These are phyloP conservation scores for Lactarius quietus DNA, from an alignment of 768 basidiomycete species.

Conservation along the genomic window DNA sequence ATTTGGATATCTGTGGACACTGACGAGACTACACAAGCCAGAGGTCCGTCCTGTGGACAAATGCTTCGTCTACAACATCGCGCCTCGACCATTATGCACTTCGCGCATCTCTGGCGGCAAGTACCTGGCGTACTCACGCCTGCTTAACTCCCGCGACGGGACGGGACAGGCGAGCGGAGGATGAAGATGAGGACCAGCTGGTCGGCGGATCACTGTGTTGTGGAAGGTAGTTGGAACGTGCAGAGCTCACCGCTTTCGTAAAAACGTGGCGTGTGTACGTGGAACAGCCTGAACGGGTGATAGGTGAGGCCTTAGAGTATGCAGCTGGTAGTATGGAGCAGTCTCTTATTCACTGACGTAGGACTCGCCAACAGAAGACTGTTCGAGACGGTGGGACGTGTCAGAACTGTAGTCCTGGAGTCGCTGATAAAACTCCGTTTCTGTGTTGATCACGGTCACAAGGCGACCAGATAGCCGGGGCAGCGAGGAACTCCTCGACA, in stretches of 20 bases:
- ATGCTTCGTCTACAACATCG: constrained; percentile 55
- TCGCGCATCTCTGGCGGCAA: constrained; percentile 64
- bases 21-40: constrained; percentile 81
- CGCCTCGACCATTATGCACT: constrained; percentile 56
- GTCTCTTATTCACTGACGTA: too few species aligned
- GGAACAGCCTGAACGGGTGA: constrained; percentile 66
- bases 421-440: too few species aligned
- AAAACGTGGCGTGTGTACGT: constrained; percentile 82
- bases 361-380: too few species aligned
- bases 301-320: too few species aligned
- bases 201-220: constrained; percentile 83
- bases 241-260: constrained; percentile 84
- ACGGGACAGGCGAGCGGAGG: constrained; percentile 48
- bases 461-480: too few species aligned
- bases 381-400: too few species aligned
- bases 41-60: constrained; percentile 55
- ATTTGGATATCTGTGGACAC: constrained; percentile 70
- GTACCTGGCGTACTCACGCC: constrained; percentile 60
- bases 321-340: too few species aligned
- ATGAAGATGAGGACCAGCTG: constrained; percentile 68
- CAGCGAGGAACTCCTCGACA: too few species aligned
- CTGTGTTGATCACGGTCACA: too few species aligned
- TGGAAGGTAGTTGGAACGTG: too few species aligned
- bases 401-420: too few species aligned
- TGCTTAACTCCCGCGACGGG: constrained; percentile 67